These are phyloP conservation scores for Orbilia blumenaviensis DNA, from an alignment of 2,329 filamentous ascomycete genomes.

Conservation along the genomic window DNA sequence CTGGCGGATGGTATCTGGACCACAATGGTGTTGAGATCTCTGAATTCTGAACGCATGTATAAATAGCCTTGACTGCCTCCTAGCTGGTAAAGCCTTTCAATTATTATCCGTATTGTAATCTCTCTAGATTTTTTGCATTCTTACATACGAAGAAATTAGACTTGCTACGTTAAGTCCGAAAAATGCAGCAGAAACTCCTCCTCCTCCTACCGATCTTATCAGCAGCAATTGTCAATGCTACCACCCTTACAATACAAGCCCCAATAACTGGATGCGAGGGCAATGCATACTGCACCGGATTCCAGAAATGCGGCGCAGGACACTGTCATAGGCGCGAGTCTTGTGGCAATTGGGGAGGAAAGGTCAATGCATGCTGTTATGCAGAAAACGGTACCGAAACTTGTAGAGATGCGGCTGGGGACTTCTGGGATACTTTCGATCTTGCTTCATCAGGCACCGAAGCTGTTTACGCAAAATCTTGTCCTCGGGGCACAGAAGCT, in stretches of 20 bases:
- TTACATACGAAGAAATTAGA: neutral
- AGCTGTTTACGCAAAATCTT: neutral
- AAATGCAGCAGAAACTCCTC: neutral
- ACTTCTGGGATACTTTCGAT: neutral
- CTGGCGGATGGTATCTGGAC: too few relatives aligned
- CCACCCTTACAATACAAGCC: neutral
- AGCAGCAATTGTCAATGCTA: neutral
- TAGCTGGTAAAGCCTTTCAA: too few relatives aligned
- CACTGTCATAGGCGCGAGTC: constrained; percentile 13
- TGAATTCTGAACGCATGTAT: too few relatives aligned
- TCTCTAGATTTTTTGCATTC: too few relatives aligned
- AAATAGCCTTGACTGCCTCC: neutral
- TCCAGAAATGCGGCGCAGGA: neutral
- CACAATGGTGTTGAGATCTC: too few relatives aligned
- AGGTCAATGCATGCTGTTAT: constrained; percentile 11
- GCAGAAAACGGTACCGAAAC: neutral
- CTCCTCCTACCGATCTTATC: neutral
- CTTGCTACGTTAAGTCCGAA: too few relatives aligned
- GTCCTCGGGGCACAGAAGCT: neutral
- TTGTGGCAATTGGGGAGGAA: constrained; percentile 11
- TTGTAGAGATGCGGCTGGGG: neutral
- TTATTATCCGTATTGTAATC: too few relatives aligned
- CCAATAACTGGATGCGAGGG: neutral
- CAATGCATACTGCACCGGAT: constrained; percentile 2
- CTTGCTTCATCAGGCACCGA: neutral